Evolutionary conservation across 208 protist genomes (phyloP).

Genomic region (Leishmania guyanensis): DNA sequence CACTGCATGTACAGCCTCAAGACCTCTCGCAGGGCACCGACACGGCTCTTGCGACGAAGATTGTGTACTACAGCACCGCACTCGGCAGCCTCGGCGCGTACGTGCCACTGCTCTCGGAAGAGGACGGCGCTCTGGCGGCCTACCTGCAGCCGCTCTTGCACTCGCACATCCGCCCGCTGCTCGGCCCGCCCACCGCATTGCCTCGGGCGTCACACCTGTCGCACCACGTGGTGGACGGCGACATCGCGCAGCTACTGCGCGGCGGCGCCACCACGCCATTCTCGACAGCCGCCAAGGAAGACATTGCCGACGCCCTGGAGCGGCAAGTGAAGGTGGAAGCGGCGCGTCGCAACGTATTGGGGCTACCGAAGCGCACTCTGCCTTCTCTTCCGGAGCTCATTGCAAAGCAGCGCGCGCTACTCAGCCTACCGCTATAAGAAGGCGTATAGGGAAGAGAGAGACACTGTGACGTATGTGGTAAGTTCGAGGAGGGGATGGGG

Average conservation of each 20-base stretch:
- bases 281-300: constrained; percentile 42
- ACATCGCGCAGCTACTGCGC: constrained; percentile 50
- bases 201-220: constrained; percentile 10
- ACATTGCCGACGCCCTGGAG: constrained; percentile 52
- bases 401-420: constrained; percentile 71
- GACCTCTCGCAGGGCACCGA: constrained; percentile 58
- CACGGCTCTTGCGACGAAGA: constrained; percentile 33
- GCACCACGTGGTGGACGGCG: constrained; percentile 73
- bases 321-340: constrained; percentile 45
- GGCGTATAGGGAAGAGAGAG: not conserved
- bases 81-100: constrained; percentile 73
- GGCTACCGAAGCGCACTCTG: constrained; percentile 60
- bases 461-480: not conserved
- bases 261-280: constrained; percentile 46
- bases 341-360: constrained; percentile 57
- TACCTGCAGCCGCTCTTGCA: constrained; percentile 66
- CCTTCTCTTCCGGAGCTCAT: constrained; percentile 59
- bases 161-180: constrained; percentile 39
- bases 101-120: constrained; percentile 66
- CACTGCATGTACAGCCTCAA: constrained; percentile 46
- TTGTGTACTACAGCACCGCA: constrained; percentile 75
- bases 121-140: constrained; percentile 72
- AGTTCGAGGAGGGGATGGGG: not conserved
- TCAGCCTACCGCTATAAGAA: constrained; percentile 62
- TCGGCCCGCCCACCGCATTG: constrained; percentile 28